Evolutionary conservation across 768 basidiomycete species (phyloP).

Genomic region (Mrakia gelida): DNA sequence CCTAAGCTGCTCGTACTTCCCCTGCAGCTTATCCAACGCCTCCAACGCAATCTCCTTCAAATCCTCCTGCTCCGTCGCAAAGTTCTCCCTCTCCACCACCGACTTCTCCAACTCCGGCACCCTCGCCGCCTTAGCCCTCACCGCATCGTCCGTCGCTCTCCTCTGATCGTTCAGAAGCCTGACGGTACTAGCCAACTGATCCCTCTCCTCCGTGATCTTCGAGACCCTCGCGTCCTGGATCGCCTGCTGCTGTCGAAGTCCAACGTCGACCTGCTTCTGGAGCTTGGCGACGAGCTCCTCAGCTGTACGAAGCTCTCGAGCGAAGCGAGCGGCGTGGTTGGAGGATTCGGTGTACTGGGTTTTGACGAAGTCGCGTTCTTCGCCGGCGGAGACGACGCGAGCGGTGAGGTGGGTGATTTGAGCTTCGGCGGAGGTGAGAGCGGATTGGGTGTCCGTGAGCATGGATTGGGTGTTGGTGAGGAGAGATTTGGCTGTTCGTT

Average conservation of each 20-base stretch:
- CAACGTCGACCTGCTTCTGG: constrained; percentile 53
- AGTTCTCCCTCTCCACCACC: background rate
- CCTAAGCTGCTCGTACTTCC: background rate
- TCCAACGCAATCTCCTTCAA: background rate
- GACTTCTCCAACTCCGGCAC: background rate
- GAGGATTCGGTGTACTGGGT: background rate
- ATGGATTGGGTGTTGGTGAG: background rate
- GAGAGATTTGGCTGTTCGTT: background rate
- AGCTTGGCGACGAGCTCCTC: constrained; percentile 45
- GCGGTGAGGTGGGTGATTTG: background rate
- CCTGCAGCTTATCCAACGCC: background rate
- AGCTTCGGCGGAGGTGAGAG: background rate
- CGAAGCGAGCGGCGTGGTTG: background rate
- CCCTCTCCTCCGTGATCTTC: constrained; percentile 7
- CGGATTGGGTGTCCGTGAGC: background rate
- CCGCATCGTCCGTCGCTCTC: background rate
- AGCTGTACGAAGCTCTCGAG: background rate
- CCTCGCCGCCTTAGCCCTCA: background rate
- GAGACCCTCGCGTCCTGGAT: background rate
- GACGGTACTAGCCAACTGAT: background rate
- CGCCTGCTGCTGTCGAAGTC: background rate
- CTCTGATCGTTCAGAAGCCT: background rate
- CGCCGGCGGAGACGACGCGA: background rate
- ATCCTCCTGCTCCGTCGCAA: background rate
- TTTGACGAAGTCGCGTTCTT: background rate